Evolutionary conservation across 2,329 filamentous ascomycete species (phyloP).

Genomic region (Venturia aucupariae): DNA sequence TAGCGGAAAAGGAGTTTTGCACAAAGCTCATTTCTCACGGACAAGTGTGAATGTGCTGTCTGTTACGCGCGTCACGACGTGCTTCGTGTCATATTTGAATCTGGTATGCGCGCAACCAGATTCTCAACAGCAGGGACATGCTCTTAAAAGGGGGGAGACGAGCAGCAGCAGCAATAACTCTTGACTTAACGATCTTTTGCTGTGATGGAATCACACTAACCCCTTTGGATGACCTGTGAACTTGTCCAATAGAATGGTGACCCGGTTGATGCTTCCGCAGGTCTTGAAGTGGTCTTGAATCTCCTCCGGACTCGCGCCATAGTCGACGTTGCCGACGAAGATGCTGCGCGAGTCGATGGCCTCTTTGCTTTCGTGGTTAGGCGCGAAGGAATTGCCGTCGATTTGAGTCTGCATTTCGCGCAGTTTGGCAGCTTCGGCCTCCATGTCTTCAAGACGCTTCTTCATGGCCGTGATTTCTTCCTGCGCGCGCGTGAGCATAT

Average conservation of each 20-base stretch:
- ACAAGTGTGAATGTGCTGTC: conserved; percentile 7
- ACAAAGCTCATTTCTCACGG: conserved; percentile 15
- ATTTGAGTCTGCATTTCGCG: conserved; percentile 51
- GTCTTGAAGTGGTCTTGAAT: conserved; percentile 97
- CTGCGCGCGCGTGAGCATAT: background rate
- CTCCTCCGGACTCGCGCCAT: conserved; percentile 92
- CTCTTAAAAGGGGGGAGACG: background rate
- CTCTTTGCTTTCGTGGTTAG: conserved; percentile 67
- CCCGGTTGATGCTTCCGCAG: conserved; percentile 93
- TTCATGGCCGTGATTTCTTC: conserved; percentile 31
- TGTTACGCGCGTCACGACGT: background rate
- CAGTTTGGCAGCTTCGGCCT: conserved; percentile 49
- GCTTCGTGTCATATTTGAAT: background rate
- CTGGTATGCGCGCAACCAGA: background rate
- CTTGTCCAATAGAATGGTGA: conserved; percentile 95
- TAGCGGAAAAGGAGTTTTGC: conserved; percentile 33
- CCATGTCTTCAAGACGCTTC: conserved; percentile 46
- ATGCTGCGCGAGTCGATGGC: conserved; percentile 92
- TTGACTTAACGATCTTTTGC: conserved; percentile 10
- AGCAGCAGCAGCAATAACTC: conserved; percentile 7
- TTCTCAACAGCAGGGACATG: background rate
- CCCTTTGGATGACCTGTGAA: conserved; percentile 99
- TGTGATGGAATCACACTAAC: conserved; percentile 44
- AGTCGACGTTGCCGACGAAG: conserved; percentile 98
- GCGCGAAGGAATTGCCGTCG: conserved; percentile 58